phyloP scores from a whole-genome alignment of 805 yeast genomes.

The Candida pseudofarinosa region DNA sequence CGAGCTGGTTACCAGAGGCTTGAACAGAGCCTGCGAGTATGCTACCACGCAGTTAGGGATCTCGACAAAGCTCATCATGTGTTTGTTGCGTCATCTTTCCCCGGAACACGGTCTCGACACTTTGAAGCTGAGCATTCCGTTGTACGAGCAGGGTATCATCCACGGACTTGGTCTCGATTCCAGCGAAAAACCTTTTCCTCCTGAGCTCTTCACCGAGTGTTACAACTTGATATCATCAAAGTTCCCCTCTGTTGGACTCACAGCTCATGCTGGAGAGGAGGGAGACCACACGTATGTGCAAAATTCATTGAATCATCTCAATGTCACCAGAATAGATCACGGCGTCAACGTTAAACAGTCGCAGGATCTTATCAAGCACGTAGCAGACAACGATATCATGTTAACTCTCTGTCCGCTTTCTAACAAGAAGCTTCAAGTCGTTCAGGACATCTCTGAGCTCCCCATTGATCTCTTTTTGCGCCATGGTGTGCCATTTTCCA shows the following conservation, averaged over 20 bases:
- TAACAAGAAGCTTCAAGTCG: conserved; percentile 72
- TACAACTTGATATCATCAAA: conserved; percentile 45
- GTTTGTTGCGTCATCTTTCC: conserved; percentile 74
- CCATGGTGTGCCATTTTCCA: conserved; percentile 61
- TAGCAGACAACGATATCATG: conserved; percentile 54
- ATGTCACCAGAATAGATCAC: conserved; percentile 73
- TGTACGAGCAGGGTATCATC: conserved; percentile 54
- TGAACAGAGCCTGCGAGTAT: conserved; percentile 60
- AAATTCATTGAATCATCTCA: conserved; percentile 53
- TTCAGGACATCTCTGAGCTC: conserved; percentile 58
- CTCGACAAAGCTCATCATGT: conserved; percentile 73
- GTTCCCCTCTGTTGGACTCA: conserved; percentile 54
- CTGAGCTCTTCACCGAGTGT: conserved; percentile 62
- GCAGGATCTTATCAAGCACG: conserved; percentile 48
- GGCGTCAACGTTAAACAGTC: conserved; percentile 66
- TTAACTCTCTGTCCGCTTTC: conserved; percentile 76
- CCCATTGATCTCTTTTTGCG: conserved; percentile 64
- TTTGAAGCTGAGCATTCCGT: conserved; percentile 48
- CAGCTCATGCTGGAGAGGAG: conserved; percentile 91
- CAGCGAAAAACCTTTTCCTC: conserved; percentile 74
- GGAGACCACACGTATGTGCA: conserved; percentile 70
- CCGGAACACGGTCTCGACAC: conserved; percentile 54
- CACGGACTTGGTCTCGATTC: conserved; percentile 83
- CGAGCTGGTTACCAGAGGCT: conserved; percentile 60
- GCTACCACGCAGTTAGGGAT: conserved; percentile 60